Evolutionary conservation across 2,329 filamentous ascomycete genomes (phyloP), one percentile per base, ranked within the genome.

Genomic region (Calycina herbarum): DNA sequence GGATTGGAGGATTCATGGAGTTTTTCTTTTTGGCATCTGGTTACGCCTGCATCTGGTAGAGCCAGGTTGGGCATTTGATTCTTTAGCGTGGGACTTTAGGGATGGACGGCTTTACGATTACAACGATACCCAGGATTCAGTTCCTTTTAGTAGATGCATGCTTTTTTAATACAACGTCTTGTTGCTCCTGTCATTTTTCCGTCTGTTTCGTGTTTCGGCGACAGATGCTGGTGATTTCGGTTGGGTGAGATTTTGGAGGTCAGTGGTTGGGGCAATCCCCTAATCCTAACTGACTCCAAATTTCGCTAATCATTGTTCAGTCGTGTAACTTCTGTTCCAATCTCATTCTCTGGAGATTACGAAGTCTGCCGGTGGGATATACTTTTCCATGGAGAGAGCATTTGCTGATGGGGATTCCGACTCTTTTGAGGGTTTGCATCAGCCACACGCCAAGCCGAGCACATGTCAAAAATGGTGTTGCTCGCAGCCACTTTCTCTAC

Each of bases 81-180:
- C 45, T 24, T 51, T 51, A 51, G 45, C 45, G 45, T 27, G 45
- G 45, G 20, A 11, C 20, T 24, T 51, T 51, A 5, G 45, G 45
- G 45, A 24, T 51, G 45, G 20, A 51, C 13, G 45, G 45, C 45
- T 51, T 51, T 27, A 51, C 24, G 45, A 51, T 15, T 51, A 51
- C 45, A 51, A 51, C 45, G 45, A 51, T 51, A 51, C 45, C 45
- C 45, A 51, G 45, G 45, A 51, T 27, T 51, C 45, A 51, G 17
- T 51, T 51, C 45, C 45, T 51, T 51, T 24, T 51, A 24, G 45
- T 15, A 27, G n/a, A 51, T 51, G n/a, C 45, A 27, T 51, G 35
- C 35, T 51, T 15, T 24, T 51, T 20, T 11, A 51, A 51, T 51
- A 51, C 45, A 51, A 51, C 10, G 45, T 24, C 17, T 51, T 51